Conservation (phyloP, 2,329 filamentous ascomycete species). For the Aspergillus proliferans region DNA sequence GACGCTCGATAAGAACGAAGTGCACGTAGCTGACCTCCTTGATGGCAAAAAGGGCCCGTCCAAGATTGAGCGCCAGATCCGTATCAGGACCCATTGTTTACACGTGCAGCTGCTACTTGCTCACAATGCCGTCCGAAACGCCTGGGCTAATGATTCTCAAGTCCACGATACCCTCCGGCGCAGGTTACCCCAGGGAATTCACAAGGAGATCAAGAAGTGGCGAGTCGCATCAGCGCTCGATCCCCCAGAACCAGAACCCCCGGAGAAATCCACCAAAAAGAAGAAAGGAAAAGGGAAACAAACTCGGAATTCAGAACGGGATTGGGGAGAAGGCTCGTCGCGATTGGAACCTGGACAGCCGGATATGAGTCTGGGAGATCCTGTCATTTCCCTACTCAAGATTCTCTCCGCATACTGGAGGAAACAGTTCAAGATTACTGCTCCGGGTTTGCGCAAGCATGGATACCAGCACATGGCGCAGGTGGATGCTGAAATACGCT, state of each 20-base stretch:
- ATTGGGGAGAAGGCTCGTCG: constrained; percentile 68
- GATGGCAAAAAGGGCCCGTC: constrained; percentile 74
- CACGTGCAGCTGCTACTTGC: constrained; percentile 84
- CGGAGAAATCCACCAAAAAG: constrained; percentile 30
- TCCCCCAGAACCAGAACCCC: constrained; percentile 35
- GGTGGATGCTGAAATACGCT: constrained; percentile 66
- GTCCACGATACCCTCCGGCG: constrained; percentile 70
- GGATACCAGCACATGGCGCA: constrained; percentile 78
- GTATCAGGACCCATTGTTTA: constrained; percentile 74
- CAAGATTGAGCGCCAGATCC: constrained; percentile 73
- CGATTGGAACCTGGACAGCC: constrained; percentile 63
- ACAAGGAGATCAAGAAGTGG: constrained; percentile 69
- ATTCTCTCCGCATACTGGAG: constrained; percentile 81
- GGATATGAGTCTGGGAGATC: constrained; percentile 78
- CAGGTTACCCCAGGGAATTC: constrained; percentile 62
- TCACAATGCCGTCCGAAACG: constrained; percentile 81
- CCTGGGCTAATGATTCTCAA: constrained; percentile 72
- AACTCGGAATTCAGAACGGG: constrained; percentile 43
- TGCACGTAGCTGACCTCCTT: constrained; percentile 54
- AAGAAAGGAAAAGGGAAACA: constrained; percentile 34
- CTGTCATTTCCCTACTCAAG: constrained; percentile 69
- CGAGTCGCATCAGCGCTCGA: constrained; percentile 60
- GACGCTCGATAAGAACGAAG: constrained; percentile 54
- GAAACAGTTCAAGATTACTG: constrained; percentile 68
- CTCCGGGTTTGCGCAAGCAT: constrained; percentile 76